phyloP scores from a whole-genome alignment of 2,329 filamentous ascomycete species.

The Apiospora saccharicola region DNA sequence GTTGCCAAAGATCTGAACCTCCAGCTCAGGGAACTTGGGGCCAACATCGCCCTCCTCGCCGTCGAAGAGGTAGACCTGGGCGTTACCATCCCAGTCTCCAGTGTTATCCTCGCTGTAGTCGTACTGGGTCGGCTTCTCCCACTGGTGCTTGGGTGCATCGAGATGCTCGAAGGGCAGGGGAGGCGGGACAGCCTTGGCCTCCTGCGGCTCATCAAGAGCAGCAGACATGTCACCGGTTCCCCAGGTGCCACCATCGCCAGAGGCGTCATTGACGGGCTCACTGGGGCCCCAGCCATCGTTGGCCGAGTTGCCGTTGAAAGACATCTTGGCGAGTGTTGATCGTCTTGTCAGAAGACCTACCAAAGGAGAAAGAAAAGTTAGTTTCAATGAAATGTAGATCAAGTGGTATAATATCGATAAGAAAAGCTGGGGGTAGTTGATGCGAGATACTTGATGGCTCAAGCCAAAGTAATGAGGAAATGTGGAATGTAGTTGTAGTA shows the following conservation, averaged over 20 bases:
- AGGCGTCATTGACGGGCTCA: background rate
- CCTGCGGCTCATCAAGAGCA: constrained; percentile 38
- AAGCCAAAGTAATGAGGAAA: background rate
- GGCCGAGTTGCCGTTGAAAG: constrained; percentile 7
- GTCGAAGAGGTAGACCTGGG: constrained; percentile 81
- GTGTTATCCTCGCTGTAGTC: constrained; percentile 51
- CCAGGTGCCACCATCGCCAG: constrained; percentile 18
- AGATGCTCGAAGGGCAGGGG: constrained; percentile 25
- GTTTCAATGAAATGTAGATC: background rate
- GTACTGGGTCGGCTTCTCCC: constrained; percentile 54
- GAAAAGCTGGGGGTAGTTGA: background rate
- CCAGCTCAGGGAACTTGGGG: constrained; percentile 73
- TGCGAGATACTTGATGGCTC: background rate
- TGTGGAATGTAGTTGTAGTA: background rate
- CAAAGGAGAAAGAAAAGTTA: background rate
- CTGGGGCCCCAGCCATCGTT: constrained; percentile 22
- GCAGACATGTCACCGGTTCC: constrained; percentile 38
- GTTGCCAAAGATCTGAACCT: constrained; percentile 76
- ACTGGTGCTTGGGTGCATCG: constrained; percentile 44
- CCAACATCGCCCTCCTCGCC: constrained; percentile 89
- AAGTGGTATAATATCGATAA: background rate
- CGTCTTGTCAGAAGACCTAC: background rate
- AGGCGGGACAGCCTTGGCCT: constrained; percentile 26
- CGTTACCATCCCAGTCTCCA: constrained; percentile 60
- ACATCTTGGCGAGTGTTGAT: background rate